Evolutionary conservation across 768 basidiomycete genomes (phyloP).

Genomic region (Flagelloscypha sp.): DNA sequence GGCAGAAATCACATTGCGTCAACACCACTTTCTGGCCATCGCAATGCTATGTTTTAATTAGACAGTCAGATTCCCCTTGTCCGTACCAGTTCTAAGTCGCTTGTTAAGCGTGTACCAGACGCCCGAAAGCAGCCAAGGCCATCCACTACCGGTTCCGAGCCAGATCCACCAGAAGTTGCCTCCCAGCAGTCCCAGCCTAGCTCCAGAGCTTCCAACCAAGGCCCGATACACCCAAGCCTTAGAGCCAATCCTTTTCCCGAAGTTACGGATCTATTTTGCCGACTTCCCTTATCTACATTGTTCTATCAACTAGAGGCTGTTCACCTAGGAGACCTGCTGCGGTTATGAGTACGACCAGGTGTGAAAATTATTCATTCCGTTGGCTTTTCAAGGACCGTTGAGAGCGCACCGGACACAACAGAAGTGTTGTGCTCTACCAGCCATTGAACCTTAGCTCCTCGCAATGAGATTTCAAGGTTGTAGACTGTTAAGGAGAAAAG

Average conservation of each 20-base stretch:
- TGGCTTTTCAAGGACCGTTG: constrained; percentile 69
- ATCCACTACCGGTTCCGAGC: constrained; percentile 32
- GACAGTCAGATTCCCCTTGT: constrained; percentile 80
- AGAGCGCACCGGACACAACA: constrained; percentile 66
- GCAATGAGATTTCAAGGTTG: constrained; percentile 68
- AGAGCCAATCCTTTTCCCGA: constrained; percentile 73
- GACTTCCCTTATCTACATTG: constrained; percentile 77
- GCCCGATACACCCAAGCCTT: constrained; percentile 49
- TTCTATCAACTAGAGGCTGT: constrained; percentile 76
- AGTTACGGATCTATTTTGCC: constrained; percentile 72
- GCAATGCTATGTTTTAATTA: constrained; percentile 81
- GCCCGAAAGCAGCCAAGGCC: constrained; percentile 48
- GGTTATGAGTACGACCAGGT: constrained; percentile 71
- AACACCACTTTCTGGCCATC: constrained; percentile 70
- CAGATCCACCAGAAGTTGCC: constrained; percentile 31
- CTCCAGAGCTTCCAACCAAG: constrained; percentile 33
- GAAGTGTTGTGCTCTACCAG: constrained; percentile 64
- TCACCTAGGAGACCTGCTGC: constrained; percentile 78
- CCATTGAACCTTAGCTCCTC: constrained; percentile 67
- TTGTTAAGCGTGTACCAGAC: constrained; percentile 59
- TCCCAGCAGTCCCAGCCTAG: constrained; percentile 33
- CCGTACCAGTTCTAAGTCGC: constrained; percentile 70
- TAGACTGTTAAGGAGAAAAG: constrained; percentile 72
- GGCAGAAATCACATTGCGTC: constrained; percentile 78
- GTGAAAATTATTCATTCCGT: constrained; percentile 64